phyloP scores from a whole-genome alignment of 2,329 filamentous ascomycete species.

The Botryotinia globosa region DNA sequence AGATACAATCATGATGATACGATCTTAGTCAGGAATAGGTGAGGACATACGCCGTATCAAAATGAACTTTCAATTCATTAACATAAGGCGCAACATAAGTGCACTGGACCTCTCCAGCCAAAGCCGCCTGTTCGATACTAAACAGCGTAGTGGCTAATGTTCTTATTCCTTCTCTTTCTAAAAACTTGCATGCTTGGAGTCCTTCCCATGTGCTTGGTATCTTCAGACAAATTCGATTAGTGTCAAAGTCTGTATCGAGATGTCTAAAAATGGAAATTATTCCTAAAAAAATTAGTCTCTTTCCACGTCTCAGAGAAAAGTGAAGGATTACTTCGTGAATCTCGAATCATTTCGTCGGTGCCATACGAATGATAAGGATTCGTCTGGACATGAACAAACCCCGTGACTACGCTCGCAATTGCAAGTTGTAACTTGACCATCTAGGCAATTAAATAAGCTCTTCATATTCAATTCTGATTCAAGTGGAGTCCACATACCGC shows the following conservation, averaged over 20 bases:
- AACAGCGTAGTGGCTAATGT: constrained; percentile 62
- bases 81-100: constrained; percentile 65
- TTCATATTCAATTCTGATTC: not conserved
- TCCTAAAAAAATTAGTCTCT: constrained; percentile 40
- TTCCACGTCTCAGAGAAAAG: too few relatives aligned
- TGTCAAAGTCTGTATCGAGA: constrained; percentile 46
- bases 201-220: constrained; percentile 63
- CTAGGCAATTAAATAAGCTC: constrained; percentile 36
- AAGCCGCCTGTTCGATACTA: constrained; percentile 56
- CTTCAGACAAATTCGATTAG: constrained; percentile 57
- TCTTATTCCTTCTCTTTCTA: constrained; percentile 53
- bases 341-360: constrained; percentile 47
- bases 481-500: constrained; percentile 42
- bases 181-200: constrained; percentile 53
- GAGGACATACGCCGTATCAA: constrained; percentile 46
- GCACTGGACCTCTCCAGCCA: constrained; percentile 57
- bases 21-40: not conserved
- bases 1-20: not conserved
- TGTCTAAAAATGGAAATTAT: constrained; percentile 49
- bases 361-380: constrained; percentile 56
- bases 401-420: constrained; percentile 50
- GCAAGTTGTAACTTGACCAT: constrained; percentile 54
- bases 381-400: constrained; percentile 57
- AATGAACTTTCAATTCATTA: constrained; percentile 62
- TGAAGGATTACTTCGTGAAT: constrained; percentile 47